Conservation (phyloP, 192 early-diverging fungal species). For the Phycomyces nitens region DNA sequence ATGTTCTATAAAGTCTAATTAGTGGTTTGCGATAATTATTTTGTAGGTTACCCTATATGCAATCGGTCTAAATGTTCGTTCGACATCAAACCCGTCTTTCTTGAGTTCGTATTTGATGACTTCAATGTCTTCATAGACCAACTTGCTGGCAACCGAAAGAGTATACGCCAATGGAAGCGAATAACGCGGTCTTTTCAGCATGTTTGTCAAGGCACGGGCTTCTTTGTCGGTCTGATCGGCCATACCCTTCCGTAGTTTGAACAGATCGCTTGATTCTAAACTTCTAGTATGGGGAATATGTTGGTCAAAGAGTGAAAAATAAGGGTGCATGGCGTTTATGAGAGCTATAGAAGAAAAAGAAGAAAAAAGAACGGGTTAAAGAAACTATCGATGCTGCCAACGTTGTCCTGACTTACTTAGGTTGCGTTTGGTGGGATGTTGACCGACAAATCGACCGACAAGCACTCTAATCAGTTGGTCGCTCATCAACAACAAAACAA, state of each 20-base stretch:
- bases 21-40: not conserved
- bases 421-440: slow-evolving; percentile 22
- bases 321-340: slow-evolving; percentile 32
- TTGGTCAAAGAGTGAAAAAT: slow-evolving; percentile 21
- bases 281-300: not conserved
- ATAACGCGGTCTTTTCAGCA: slow-evolving; percentile 38
- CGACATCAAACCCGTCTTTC: slow-evolving; percentile 46
- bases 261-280: slow-evolving; percentile 10
- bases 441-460: slow-evolving; percentile 24
- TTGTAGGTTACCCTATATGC: slow-evolving; percentile 44
- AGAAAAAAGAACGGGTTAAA: not conserved
- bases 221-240: not conserved
- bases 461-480: slow-evolving; percentile 24
- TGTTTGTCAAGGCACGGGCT: not conserved
- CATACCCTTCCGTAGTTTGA: slow-evolving; percentile 7
- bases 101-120: slow-evolving; percentile 49
- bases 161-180: slow-evolving; percentile 46
- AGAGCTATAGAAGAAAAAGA: too few species aligned
- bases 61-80: slow-evolving; percentile 46
- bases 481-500: slow-evolving; percentile 21
- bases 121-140: slow-evolving; percentile 50
- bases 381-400: not conserved
- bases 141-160: slow-evolving; percentile 44
- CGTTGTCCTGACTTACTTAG: slow-evolving; percentile 18
- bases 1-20: slow-evolving; percentile 33